Evolutionary conservation across 192 early-diverging fungal genomes (phyloP), one percentile per base, ranked within the genome.

Genomic region (Backusella tarrabulga): DNA sequence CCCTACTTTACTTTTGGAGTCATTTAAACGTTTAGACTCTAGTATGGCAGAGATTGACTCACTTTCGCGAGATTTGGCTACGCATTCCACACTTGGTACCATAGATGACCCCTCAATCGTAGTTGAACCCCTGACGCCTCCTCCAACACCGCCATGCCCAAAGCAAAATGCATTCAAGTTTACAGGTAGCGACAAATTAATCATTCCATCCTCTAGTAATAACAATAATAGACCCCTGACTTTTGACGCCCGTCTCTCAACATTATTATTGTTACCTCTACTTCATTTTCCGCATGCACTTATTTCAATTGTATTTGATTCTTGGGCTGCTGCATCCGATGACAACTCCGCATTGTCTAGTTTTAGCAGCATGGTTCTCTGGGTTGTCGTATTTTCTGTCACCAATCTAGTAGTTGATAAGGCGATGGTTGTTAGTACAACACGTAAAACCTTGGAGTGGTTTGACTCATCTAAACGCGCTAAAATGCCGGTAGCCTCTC

Each of bases 61-160:
- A 1, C 60, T 77, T 32, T 77, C 76, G 23, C 76, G 76, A 35
- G 76, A 77, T 42, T 35, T 77, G 21, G 76, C 76, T 72, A 46
- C 71, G 21, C 42, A 40, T 38, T 68, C 67, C 67, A n/a, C 34
- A 17, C 35, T 12, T 12, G 15, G 17, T 68, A 36, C 67, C 32
- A 12, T 19, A 1, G 4, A 34, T 9, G 34, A 36, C 34, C 32
- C 35, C 32, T 29, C 29, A 50, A 15, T 34, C 19, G 12, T 36
- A 9, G 23, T 56, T 21, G 17, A 23, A 36, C 17, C 44, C 29
- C 26, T 74, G 34, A 21, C 29, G 6, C 40, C 52, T 67, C 35
- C 71, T 50, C 54, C 46, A 14, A 63, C 56, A 63, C 56, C 56
- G n/a, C 56, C 56, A 29, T 63, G 56, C 26, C 56, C 56, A 63